phyloP scores from a whole-genome alignment of 352 stramenopile species.

The Globisporangium sylvaticum region DNA sequence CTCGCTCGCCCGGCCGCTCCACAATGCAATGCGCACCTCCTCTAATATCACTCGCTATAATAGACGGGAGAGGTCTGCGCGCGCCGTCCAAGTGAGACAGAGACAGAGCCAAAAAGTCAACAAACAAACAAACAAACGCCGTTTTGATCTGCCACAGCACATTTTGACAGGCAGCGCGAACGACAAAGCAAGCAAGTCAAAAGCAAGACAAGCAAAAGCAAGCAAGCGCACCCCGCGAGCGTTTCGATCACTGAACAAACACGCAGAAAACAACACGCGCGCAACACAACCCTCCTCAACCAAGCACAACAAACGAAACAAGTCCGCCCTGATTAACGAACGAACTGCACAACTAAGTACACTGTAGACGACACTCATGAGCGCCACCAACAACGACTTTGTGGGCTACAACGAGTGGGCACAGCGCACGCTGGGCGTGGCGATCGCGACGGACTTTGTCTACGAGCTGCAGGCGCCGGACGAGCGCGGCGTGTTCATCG shows the following conservation, averaged over 20 bases:
- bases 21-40: background rate
- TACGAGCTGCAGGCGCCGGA: constrained; percentile 59
- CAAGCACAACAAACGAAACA: background rate
- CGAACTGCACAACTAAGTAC: background rate
- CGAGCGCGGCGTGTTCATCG: constrained; percentile 76
- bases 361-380: background rate
- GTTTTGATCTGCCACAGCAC: background rate
- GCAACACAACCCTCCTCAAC: background rate
- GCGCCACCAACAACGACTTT: constrained; percentile 23
- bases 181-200: background rate
- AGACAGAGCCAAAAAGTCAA: background rate
- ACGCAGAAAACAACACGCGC: background rate
- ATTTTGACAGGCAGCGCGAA: background rate
- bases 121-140: background rate
- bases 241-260: constrained; percentile 6
- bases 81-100: background rate
- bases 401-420: constrained; percentile 85
- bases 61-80: background rate
- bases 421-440: constrained; percentile 38
- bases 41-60: background rate
- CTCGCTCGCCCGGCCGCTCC: background rate
- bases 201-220: background rate
- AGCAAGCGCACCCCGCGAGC: background rate
- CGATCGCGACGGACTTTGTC: constrained; percentile 74
- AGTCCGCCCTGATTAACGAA: constrained; percentile 1